Evolutionary conservation across 164 flowering plant genomes (phyloP).

Genomic region (Umbellularia californica): DNA sequence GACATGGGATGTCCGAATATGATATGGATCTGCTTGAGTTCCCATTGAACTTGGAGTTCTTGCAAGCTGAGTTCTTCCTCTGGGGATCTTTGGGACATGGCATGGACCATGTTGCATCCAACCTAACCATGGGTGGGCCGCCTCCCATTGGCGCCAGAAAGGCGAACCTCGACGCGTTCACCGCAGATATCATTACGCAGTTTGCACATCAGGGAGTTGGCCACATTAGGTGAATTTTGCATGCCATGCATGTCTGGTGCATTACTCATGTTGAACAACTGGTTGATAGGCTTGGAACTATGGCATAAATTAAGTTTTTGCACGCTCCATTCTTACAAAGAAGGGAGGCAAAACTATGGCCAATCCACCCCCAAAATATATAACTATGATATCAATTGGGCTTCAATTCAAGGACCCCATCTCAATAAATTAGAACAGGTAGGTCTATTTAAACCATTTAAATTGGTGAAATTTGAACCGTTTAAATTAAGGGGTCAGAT

Average conservation of each 20-base stretch:
- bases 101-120: constrained; percentile 45
- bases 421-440: no score
- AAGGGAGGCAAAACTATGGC: no score
- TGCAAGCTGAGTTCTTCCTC: constrained; percentile 80
- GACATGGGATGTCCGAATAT: constrained; percentile 7
- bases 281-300: no score
- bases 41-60: constrained; percentile 65
- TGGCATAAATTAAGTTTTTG: no score
- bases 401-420: no score
- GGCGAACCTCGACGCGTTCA: constrained; percentile 47
- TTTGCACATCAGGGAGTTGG: constrained; percentile 81
- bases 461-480: neutral
- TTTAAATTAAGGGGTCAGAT: no score
- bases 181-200: constrained; percentile 43
- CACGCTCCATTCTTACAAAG: no score
- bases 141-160: constrained; percentile 48
- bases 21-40: constrained; percentile 57
- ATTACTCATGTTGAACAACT: neutral
- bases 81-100: constrained; percentile 63
- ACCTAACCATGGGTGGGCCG: constrained; percentile 50
- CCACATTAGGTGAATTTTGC: constrained; percentile 46
- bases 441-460: neutral
- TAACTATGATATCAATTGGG: no score
- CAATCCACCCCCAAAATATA: no score
- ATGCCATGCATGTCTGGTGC: neutral